These are phyloP conservation scores for Bipolaris sorokiniana DNA, from an alignment of 2,329 filamentous ascomycete genomes.

Conservation along the genomic window DNA sequence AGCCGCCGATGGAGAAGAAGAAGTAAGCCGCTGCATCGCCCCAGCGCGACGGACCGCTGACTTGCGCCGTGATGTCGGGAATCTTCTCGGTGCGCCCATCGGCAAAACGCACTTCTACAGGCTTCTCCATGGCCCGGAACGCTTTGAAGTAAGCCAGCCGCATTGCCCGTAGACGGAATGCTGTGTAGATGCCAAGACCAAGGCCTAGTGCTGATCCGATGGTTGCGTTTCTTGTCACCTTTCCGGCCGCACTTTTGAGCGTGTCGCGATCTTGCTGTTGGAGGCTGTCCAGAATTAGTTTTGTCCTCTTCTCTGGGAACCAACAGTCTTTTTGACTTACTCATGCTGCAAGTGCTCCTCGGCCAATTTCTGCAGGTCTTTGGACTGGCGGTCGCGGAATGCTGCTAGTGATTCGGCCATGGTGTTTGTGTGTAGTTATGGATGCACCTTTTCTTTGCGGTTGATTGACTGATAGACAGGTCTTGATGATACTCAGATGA, in stretches of 20 bases:
- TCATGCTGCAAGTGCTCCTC: constrained; percentile 46
- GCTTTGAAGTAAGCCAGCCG: constrained; percentile 66
- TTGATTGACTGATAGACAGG: not conserved
- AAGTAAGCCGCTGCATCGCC: constrained; percentile 69
- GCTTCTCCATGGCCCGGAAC: constrained; percentile 66
- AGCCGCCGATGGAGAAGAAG: constrained; percentile 65
- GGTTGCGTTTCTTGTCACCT: constrained; percentile 61
- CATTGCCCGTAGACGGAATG: constrained; percentile 62
- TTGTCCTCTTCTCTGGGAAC: too few species aligned
- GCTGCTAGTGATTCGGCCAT: constrained; percentile 44
- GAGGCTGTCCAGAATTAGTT: constrained; percentile 44
- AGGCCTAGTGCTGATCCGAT: constrained; percentile 67
- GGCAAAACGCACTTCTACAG: constrained; percentile 66
- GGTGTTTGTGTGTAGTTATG: not conserved
- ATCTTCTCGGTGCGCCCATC: constrained; percentile 65
- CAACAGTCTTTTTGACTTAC: constrained; percentile 18
- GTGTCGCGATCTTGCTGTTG: constrained; percentile 64
- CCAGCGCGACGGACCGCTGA: constrained; percentile 61
- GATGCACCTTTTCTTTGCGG: not conserved
- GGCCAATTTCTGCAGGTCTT: constrained; percentile 38
- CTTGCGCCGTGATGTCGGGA: constrained; percentile 64
- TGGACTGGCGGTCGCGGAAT: constrained; percentile 37
- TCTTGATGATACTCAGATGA: not conserved
- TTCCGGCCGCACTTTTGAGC: constrained; percentile 61
- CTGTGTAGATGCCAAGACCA: constrained; percentile 60